Evolutionary conservation across 495 filamentous ascomycete genomes (phyloP), one percentile per base, ranked within the genome.

Genomic region (Hamigera avellanea): DNA sequence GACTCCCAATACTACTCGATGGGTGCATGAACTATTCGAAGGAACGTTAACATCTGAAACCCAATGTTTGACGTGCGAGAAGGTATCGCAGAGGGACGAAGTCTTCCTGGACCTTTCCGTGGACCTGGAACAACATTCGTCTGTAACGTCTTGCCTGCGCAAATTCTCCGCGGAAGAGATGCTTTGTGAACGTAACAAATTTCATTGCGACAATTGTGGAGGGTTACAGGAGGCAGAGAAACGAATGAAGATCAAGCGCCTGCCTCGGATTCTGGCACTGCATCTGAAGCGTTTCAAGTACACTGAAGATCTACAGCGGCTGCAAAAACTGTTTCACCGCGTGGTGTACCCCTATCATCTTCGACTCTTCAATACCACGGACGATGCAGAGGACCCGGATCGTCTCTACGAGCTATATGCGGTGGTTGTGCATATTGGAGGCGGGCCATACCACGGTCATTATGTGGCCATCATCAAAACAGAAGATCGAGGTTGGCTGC

Each of bases 381-480:
- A 95, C 43, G 91, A 98, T 48, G 87, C 86, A 19, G 86, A 93
- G 41, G 91, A 96, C 47, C 87, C 86, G 1, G 91, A 98, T 61
- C 76, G 86, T 8, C 64, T 98, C 16, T 98, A 98, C 58, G 91
- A 98, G 60, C 64, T 98, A 7, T 98, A 98, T 52, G 93, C 93
- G 1, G 88, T 98, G 14, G 87, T 98, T n/a, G 86, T 98, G 8
- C 91, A 98, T 48, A 95, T 98, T 39, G 91, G 91, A 17, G 88
- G 88, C n/a, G 93, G 91, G 5, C 91, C 91, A 0, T 95, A 95
- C 49, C 93, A 96, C 48, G 91, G 91, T 8, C 91, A 98, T 50
- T 98, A 98, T 45, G 88, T 98, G 23, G 81, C 87, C 7, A 88
- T 98, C 19, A 91, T 98, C 66, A 98, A 98, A 57, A 98, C 91